These are phyloP conservation scores for Tricholoma matsutake DNA, from an alignment of 768 basidiomycete genomes.

Conservation along the genomic window DNA sequence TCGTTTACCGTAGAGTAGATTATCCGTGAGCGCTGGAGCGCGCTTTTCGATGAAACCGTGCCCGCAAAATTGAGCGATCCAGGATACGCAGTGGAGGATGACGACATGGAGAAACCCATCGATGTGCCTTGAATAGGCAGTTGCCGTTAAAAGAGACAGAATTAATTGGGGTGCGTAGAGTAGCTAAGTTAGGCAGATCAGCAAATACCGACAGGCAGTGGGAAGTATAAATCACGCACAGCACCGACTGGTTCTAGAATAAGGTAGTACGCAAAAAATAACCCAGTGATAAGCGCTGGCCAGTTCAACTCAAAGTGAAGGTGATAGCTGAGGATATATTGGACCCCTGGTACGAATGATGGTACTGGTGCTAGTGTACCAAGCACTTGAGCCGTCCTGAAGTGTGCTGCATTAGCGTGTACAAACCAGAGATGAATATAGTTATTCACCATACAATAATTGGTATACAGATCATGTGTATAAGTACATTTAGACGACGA, in stretches of 20 bases:
- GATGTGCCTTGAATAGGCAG: constrained; percentile 50
- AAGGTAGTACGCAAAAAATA: constrained; percentile 76
- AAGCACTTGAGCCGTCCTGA: constrained; percentile 62
- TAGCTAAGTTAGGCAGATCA: constrained; percentile 41
- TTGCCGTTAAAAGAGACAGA: constrained; percentile 66
- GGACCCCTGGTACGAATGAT: constrained; percentile 48
- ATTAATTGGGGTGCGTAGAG: constrained; percentile 74
- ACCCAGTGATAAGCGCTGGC: constrained; percentile 51
- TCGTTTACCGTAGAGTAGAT: constrained; percentile 83
- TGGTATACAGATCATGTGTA: constrained; percentile 87
- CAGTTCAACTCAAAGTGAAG: constrained; percentile 70
- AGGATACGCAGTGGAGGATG: constrained; percentile 60
- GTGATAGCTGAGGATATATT: constrained; percentile 55
- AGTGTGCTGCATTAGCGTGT: background rate
- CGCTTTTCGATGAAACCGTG: constrained; percentile 89
- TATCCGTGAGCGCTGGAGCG: constrained; percentile 87
- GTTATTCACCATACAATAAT: constrained; percentile 66
- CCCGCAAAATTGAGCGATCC: constrained; percentile 89
- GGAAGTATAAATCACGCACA: constrained; percentile 44
- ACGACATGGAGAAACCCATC: constrained; percentile 53
- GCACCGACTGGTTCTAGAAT: constrained; percentile 81
- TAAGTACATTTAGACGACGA: constrained; percentile 75
- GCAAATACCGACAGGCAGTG: constrained; percentile 1
- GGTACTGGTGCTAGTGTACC: constrained; percentile 47
- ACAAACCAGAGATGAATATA: background rate